Evolutionary conservation across 2,329 filamentous ascomycete genomes (phyloP), one percentile per base, ranked within the genome.

Genomic region (Sporothrix phasma): DNA sequence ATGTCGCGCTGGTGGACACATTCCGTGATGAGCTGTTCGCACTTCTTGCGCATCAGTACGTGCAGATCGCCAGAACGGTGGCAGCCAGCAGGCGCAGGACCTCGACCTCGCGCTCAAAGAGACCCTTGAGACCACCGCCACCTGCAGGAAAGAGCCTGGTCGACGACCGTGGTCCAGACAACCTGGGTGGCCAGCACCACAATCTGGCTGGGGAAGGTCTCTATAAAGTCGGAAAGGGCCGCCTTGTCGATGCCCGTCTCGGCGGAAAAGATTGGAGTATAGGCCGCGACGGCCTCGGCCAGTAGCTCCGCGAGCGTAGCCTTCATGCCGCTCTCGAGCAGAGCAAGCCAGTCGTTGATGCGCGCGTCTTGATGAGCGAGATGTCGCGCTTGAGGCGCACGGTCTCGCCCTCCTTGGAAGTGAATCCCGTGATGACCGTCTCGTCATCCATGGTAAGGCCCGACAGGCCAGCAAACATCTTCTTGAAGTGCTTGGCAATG

Each of bases 341-440:
- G 86, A 34, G 90, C 89, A n/a, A 99, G 82, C 94, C 94, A 99
- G 75, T 99, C 94, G 71, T 99, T 99, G 80, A 99, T 97, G 71
- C 91, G 89, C 0, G 95, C 1, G 91, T 96, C 76, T 96, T 96
- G 70, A 91, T 84, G 58, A 99, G 81, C 17, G 91, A 96, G 67
- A 99, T 93, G 62, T 94, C 89, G 71, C 89, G 93, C 77, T 92
- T 96, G 65, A 99, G 79, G 67, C 83, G 83, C 59, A 99, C 91
- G 67, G 87, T 83, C 76, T 99, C 94, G 61, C 88, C 92, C 76
- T 99, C 95, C 73, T 96, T 97, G 0, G 94, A 99, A 2, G 89
- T 94, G 71, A 97, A 93, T 6, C 92, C 93, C 29, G 88, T 88
- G 68, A 99, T 97, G 67, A 90, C 86, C 29, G 87, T 85, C 70